Evolutionary conservation across 805 yeast species (phyloP).

Genomic region (Kazachstania taianensis): DNA sequence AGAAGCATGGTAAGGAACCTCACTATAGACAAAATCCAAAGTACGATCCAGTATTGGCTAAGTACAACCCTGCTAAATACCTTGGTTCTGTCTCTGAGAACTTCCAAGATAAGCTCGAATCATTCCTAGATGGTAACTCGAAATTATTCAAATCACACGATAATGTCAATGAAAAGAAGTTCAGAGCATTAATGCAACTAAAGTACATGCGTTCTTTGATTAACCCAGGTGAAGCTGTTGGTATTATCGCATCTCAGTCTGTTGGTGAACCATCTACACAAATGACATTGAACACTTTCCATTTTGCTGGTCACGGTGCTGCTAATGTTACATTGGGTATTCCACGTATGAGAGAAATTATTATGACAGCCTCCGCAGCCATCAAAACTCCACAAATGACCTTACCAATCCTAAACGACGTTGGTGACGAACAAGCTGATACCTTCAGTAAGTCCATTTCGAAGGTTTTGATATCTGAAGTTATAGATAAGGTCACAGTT

Average conservation of each 20-base stretch:
- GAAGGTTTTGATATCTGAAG: constrained; percentile 75
- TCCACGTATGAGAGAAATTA: constrained; percentile 99
- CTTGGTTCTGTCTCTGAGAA: constrained; percentile 88
- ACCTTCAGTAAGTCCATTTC: constrained; percentile 87
- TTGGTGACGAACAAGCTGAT: constrained; percentile 79
- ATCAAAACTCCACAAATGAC: constrained; percentile 99
- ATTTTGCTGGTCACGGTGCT: constrained; percentile 99
- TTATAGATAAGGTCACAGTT: constrained; percentile 74
- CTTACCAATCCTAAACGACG: constrained; percentile 71
- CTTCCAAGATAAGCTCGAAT: constrained; percentile 73
- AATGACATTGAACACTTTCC: constrained; percentile 95
- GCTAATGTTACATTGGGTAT: constrained; percentile 99
- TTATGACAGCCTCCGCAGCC: constrained; percentile 94
- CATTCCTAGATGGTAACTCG: constrained; percentile 48
- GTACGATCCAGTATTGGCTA: constrained; percentile 82
- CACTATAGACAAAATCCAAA: constrained; percentile 54
- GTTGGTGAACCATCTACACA: constrained; percentile 99
- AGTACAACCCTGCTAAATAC: constrained; percentile 79
- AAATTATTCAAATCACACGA: constrained; percentile 43
- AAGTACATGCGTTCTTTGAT: constrained; percentile 94
- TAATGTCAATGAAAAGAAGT: constrained; percentile 58
- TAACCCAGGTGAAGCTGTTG: constrained; percentile 96
- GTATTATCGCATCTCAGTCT: constrained; percentile 96
- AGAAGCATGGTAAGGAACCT: constrained; percentile 51
- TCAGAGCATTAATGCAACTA: constrained; percentile 94